Evolutionary conservation across 495 filamentous ascomycete species (phyloP).

Genomic region (Tuber borchii): DNA sequence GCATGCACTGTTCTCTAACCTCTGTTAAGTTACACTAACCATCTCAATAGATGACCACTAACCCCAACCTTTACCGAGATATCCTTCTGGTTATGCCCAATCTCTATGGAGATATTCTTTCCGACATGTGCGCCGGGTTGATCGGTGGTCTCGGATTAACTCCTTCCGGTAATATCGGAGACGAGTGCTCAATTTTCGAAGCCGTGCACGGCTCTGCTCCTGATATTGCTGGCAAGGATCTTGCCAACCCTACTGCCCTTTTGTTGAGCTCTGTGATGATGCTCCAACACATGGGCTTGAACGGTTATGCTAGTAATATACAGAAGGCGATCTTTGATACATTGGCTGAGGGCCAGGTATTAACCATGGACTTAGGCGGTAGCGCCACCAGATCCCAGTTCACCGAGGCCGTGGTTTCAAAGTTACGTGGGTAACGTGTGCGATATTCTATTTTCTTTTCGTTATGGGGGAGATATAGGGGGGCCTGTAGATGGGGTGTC

Average conservation of each 20-base stretch:
- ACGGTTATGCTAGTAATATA: constrained; percentile 75
- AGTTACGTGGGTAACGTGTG: constrained; percentile 53
- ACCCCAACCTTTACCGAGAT: constrained; percentile 84
- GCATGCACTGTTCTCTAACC: constrained; percentile 6
- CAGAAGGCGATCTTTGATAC: constrained; percentile 92
- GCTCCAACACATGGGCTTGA: constrained; percentile 95
- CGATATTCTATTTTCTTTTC: background rate
- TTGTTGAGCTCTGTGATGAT: constrained; percentile 95
- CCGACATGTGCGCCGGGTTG: constrained; percentile 97
- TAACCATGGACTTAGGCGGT: constrained; percentile 93
- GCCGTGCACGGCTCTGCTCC: constrained; percentile 97
- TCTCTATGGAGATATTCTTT: constrained; percentile 97
- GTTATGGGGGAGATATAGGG: background rate
- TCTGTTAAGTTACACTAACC: background rate
- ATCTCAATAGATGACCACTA: constrained; percentile 37
- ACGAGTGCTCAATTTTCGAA: constrained; percentile 99
- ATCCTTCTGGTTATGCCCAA: constrained; percentile 99
- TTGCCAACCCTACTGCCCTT: constrained; percentile 92
- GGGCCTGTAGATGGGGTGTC: background rate
- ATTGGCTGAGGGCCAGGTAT: constrained; percentile 85
- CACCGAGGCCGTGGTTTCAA: constrained; percentile 80
- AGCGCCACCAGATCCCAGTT: constrained; percentile 90
- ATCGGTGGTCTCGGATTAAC: constrained; percentile 96
- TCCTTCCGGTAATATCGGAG: constrained; percentile 95
- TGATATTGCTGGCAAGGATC: constrained; percentile 91